Percentiles rank a stretch among this genome's conserved stretches.
phyloP scores from a whole-genome alignment of 176 grass and related monocot genomes.

The Oryza rufipogon region DNA sequence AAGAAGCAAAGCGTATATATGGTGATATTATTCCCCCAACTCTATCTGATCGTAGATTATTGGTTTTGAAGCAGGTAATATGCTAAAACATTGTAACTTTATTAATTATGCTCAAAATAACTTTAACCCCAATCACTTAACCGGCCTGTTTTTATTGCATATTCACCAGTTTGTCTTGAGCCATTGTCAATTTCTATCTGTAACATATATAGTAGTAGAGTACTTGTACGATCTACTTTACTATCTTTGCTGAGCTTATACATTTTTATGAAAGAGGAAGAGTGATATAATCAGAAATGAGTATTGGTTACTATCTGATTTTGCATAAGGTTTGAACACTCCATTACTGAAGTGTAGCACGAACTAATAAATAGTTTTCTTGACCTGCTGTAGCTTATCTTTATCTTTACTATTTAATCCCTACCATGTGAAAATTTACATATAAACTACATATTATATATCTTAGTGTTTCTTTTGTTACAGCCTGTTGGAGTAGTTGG shows the following conservation, averaged over 20 bases:
- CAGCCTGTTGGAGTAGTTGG: conserved; percentile 99
- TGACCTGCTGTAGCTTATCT: conserved; percentile 1
- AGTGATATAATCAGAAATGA: background rate
- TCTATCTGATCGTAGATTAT: conserved; percentile 75
- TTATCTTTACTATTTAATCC: background rate
- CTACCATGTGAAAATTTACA: conserved; percentile 19
- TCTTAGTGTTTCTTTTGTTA: conserved; percentile 33
- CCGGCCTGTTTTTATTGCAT: conserved; percentile 10
- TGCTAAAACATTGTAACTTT: conserved; percentile 22
- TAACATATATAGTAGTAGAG: background rate
- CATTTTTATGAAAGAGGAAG: background rate
- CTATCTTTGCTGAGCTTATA: background rate
- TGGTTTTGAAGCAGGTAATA: conserved; percentile 87
- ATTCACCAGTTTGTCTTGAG: background rate
- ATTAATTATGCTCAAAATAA: conserved; percentile 17
- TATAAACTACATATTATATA: conserved; percentile 12
- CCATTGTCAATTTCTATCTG: background rate
- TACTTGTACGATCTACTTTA: background rate
- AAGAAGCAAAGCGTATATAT: conserved; percentile 95
- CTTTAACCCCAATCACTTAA: background rate
- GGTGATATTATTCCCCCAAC: conserved; percentile 91
- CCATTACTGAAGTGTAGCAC: conserved; percentile 1
- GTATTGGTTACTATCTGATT: background rate
- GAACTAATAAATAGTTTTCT: conserved; percentile 31
- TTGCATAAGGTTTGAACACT: background rate